These are phyloP conservation scores for Neopestalotiopsis clavispora DNA, from an alignment of 2,329 filamentous ascomycete species.

Conservation along the genomic window DNA sequence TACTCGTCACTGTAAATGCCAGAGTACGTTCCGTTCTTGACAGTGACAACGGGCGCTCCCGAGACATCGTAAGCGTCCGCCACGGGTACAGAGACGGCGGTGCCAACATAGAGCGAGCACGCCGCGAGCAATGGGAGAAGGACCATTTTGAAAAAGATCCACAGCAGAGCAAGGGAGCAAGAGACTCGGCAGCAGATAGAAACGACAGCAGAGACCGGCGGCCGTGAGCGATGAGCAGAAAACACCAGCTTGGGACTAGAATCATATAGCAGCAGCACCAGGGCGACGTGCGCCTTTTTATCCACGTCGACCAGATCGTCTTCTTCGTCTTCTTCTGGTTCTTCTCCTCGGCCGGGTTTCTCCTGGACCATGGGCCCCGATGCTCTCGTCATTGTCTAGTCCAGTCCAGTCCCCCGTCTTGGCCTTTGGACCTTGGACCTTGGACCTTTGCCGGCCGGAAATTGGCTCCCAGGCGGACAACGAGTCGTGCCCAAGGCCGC, in stretches of 20 bases:
- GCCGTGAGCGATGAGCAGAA: background rate
- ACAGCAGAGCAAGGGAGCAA: conserved; percentile 1
- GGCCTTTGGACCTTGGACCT: background rate
- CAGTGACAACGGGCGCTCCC: conserved; percentile 24
- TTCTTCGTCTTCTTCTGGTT: background rate
- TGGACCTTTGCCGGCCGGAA: background rate
- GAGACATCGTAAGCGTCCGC: background rate
- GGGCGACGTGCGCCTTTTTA: background rate
- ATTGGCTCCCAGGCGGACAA: background rate
- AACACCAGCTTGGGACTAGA: background rate
- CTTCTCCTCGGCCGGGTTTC: background rate
- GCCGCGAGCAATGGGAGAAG: conserved; percentile 18
- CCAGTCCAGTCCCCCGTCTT: background rate
- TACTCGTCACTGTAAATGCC: conserved; percentile 43
- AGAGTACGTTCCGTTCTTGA: conserved; percentile 50
- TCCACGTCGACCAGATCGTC: background rate
- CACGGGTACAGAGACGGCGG: conserved; percentile 16
- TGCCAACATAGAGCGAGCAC: conserved; percentile 16
- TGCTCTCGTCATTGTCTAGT: background rate
- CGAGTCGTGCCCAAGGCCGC: background rate
- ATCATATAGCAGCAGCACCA: background rate
- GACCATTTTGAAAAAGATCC: conserved; percentile 13
- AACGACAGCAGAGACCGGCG: background rate
- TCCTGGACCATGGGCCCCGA: background rate
- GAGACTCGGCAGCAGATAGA: background rate